Base-by-base conservation (phyloP, 345 rosid species). In the Sapria himalayana region DNA sequence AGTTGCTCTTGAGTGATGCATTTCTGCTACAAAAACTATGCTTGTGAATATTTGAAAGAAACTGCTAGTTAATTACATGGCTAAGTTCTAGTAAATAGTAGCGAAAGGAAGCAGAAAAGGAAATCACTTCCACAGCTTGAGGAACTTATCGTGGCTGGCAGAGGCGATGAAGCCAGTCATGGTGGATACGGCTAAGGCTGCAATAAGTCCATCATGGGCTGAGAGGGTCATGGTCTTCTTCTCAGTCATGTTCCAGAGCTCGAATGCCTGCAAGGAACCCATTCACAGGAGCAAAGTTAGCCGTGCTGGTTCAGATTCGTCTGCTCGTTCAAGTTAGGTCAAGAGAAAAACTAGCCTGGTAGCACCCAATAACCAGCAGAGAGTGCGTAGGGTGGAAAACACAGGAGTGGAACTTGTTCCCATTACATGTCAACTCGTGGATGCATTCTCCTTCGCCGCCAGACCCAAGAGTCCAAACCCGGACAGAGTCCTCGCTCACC, bases 201-300 rank as follows among this genome's bases (percentile, higher is more conserved):
- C 72, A 11, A 89, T 73, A 12, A 71, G 55, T 37, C 95, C 91
- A 0, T 76, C 86, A 15, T 89, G 98, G 7, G 95, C 98, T 6
- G 73, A 1, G 16, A 82, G 55, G 19, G 85, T 60, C 91, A 72
- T 67, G 0, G 72, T 82, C 78, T 76, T 82, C 62, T 74, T 74
- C 64, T 89, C 82, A 3, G 54, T 34, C 78, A 82, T 74, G 60
- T 82, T 72, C 98, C 98, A 89, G 0, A 89, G 78, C 58, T 89
- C 98, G 64, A 89, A 60, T 14, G 93, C 76, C 98, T 89, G 75
- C 61, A 60, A 33, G 1, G 23, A 46, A 21, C 7, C 7, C 2
- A 12, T 29, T 29, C 23, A 37, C 24, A 45, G 4, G 33, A 15
- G 45, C 25, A 33, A 9, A n/a, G n/a, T n/a, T n/a, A n/a, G n/a